phyloP scores from a whole-genome alignment of 2,329 filamentous ascomycete genomes.

The Cryphonectria japonica region DNA sequence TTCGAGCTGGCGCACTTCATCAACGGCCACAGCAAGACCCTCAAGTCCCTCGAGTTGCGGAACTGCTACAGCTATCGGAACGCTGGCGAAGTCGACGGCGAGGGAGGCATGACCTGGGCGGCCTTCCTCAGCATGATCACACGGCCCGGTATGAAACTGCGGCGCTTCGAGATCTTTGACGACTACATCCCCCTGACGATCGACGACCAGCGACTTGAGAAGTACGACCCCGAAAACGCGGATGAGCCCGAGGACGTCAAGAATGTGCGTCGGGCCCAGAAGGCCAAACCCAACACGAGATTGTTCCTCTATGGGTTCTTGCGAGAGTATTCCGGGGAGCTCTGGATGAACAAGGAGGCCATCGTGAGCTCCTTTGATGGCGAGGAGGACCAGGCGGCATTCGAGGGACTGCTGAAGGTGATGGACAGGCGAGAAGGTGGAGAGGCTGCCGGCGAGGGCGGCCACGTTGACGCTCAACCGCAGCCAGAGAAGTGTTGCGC shows the following conservation, averaged over 20 bases:
- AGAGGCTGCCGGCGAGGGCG: background rate
- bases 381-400: conserved; percentile 25
- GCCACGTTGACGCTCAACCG: background rate
- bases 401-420: conserved; percentile 13
- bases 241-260: conserved; percentile 27
- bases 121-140: conserved; percentile 25
- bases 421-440: conserved; percentile 8
- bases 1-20: conserved; percentile 30
- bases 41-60: conserved; percentile 23
- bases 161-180: conserved; percentile 16
- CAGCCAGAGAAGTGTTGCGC: background rate
- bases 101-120: conserved; percentile 26
- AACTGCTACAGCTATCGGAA: conserved; percentile 28
- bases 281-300: conserved; percentile 18
- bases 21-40: conserved; percentile 21
- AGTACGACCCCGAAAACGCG: conserved; percentile 22
- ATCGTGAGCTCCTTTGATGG: conserved; percentile 24
- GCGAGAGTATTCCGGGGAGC: conserved; percentile 28
- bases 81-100: conserved; percentile 10
- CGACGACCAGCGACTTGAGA: conserved; percentile 20
- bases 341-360: conserved; percentile 30
- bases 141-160: conserved; percentile 17
- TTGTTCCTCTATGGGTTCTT: conserved; percentile 27
- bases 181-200: conserved; percentile 27
- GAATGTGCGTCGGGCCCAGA: conserved; percentile 26